Conservation (phyloP, 352 stramenopile species). For the Phytophthora ramorum region DNA sequence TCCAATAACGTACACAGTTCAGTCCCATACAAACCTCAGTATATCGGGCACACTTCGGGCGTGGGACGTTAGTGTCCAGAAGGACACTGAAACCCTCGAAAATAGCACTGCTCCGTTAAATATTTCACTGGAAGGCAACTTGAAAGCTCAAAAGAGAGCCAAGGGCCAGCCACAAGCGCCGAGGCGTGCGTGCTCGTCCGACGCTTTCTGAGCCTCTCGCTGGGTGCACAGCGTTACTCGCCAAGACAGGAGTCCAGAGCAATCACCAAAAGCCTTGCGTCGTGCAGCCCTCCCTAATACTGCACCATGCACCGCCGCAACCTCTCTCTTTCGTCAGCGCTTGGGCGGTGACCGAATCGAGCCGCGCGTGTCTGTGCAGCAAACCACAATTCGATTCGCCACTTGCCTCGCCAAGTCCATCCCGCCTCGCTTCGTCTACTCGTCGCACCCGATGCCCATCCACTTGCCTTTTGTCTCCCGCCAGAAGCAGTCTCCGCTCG, state of each 20-base stretch:
- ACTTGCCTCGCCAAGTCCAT: slow-evolving; percentile 10
- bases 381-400: slow-evolving; percentile 34
- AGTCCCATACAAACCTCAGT: not conserved
- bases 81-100: slow-evolving; percentile 10
- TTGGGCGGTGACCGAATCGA: not conserved
- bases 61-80: slow-evolving; percentile 22
- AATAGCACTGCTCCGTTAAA: not conserved
- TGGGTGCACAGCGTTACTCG: slow-evolving; percentile 6
- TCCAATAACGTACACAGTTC: not conserved
- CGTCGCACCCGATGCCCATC: slow-evolving; percentile 27
- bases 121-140: slow-evolving; percentile 13
- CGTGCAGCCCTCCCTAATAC: not conserved
- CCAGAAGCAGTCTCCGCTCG: slow-evolving; percentile 8
- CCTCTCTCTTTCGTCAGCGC: not conserved
- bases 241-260: slow-evolving; percentile 10
- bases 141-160: not conserved
- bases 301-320: not conserved
- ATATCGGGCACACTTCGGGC: slow-evolving; percentile 9
- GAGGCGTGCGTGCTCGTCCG: slow-evolving; percentile 14
- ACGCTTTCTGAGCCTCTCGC: slow-evolving; percentile 23
- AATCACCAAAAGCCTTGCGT: slow-evolving; percentile 6
- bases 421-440: slow-evolving; percentile 3
- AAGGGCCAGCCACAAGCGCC: slow-evolving; percentile 8
- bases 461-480: slow-evolving; percentile 34
- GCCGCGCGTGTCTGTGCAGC: slow-evolving; percentile 4